phyloP scores from a whole-genome alignment of 176 grass and related monocot genomes.

The Ananas comosus region DNA sequence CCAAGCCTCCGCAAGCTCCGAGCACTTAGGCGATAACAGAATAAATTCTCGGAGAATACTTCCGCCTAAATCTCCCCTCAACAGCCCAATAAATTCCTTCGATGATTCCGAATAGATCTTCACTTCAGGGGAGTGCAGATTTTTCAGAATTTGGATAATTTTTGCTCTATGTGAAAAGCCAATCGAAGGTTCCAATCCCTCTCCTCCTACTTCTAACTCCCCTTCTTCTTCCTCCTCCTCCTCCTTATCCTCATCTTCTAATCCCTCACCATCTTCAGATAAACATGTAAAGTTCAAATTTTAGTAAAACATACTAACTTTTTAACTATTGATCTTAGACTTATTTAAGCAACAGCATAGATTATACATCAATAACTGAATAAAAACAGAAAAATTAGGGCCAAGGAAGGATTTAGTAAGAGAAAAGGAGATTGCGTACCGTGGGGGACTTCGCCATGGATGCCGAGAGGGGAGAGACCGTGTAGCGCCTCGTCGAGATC shows the following conservation, averaged over 20 bases:
- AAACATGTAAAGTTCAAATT: neutral
- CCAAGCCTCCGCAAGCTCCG: conserved; percentile 72
- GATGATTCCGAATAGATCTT: conserved; percentile 78
- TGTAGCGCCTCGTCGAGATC: neutral
- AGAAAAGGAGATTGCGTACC: neutral
- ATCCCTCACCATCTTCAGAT: neutral
- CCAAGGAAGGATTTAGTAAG: neutral
- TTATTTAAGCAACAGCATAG: neutral
- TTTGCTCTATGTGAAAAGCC: conserved; percentile 36
- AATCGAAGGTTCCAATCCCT: conserved; percentile 27
- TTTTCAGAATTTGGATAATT: conserved; percentile 64
- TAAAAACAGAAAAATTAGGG: neutral
- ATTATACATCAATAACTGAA: neutral
- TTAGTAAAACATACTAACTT: no score
- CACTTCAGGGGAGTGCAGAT: conserved; percentile 70
- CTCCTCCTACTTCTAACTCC: conserved; percentile 19
- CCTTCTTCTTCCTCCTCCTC: conserved; percentile 5
- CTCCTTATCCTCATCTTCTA: conserved; percentile 7
- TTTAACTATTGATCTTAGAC: no score
- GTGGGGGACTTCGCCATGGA: neutral
- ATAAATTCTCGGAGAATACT: conserved; percentile 40
- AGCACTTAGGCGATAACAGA: conserved; percentile 50
- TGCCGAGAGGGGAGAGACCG: neutral
- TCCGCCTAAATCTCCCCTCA: no score
- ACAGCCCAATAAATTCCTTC: conserved; percentile 31